Conservation (phyloP, 2,329 filamentous ascomycete genomes). For the Botryotinia calthae region DNA sequence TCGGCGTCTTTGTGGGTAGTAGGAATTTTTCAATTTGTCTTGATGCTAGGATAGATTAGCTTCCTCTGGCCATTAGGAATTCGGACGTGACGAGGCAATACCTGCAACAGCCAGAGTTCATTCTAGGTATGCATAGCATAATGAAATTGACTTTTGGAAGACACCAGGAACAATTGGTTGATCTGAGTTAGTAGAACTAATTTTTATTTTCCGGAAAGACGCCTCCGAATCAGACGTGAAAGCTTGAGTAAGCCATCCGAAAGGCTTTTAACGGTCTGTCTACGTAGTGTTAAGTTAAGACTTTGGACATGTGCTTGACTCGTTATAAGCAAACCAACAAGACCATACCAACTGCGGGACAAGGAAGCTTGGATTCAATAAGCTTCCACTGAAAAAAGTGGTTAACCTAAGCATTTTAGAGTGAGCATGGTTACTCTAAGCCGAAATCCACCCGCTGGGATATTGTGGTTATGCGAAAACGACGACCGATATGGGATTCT, state of each 20-base stretch:
- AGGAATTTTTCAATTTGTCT: background rate
- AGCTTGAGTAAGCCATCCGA: background rate
- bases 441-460: background rate
- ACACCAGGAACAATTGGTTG: conserved; percentile 2
- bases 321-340: background rate
- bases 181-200: background rate
- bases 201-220: background rate
- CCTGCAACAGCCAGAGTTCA: background rate
- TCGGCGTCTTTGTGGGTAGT: conserved; percentile 17
- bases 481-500: background rate
- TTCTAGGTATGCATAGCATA: background rate
- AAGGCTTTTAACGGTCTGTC: background rate
- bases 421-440: background rate
- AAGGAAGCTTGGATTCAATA: conserved; percentile 8
- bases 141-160: conserved; percentile 5
- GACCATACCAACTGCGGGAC: background rate
- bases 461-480: background rate
- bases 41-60: background rate
- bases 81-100: background rate
- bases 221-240: background rate
- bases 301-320: background rate
- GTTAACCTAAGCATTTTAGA: background rate
- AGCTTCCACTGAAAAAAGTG: conserved; percentile 11
- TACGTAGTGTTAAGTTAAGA: background rate
- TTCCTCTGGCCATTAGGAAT: background rate